Evolutionary conservation across 2,329 filamentous ascomycete species (phyloP), one percentile per base, ranked within the genome.

Genomic region (Hymenoscyphus repandus): DNA sequence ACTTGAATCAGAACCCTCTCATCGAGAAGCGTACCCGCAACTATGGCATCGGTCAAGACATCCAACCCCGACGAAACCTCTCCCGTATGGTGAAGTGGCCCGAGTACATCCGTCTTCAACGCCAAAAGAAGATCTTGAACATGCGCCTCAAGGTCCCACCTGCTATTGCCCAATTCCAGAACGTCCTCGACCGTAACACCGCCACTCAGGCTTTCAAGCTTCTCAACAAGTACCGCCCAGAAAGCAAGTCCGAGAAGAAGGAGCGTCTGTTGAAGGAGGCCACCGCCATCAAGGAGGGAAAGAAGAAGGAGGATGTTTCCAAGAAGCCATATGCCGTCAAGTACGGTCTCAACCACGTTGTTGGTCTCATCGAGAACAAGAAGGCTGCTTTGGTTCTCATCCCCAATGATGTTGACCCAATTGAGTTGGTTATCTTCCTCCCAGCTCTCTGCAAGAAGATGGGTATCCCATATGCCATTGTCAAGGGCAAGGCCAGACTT

Each of bases 261-360:
- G 95, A 99, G 82, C 90, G 93, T 78, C 82, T 99, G 62, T 84
- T 88, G 74, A 90, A 96, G 83, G 93, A 99, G 84, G 93, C 95
- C 62, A 96, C 91, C 67, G 95, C 93, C 69, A 84, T 99, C 73
- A 85, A 90, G 73, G 91, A 97, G 76, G 93, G 95, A 75, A 96
- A 97, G 88, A 99, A 97, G 88, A 97, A 97, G 88, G 95, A 99
- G 83, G 91, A 96, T 69, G 92, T 95, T 72, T 89, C 83, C 87
- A 97, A 97, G 90, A 99, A 99, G 88, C 93, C 93, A 69, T 99
- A 96, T 78, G 79, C 87, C 64, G 91, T 93, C 83, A 99, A 99
- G 86, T 99, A 96, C 78, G 93, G 93, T 80, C 86, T 99, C 69
- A 99, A 99, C 87, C 93, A 99, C 82, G 93, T 99, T 62, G 90